Evolutionary conservation across 2,329 filamentous ascomycete species (phyloP).

Genomic region (Thelonectria rubi): DNA sequence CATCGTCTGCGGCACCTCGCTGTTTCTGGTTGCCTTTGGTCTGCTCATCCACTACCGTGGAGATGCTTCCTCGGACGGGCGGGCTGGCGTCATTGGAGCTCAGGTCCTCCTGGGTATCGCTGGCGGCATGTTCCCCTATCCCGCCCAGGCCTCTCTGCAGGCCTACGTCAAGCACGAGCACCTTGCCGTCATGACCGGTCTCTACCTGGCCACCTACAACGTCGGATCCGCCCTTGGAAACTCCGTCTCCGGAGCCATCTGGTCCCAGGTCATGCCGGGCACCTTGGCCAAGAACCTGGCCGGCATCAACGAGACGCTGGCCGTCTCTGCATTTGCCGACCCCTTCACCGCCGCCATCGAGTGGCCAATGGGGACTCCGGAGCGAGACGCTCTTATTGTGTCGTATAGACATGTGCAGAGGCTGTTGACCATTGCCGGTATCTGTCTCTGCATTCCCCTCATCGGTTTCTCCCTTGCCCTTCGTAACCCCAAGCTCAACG

Average conservation of each 20-base stretch:
- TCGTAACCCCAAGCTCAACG: conserved; percentile 57
- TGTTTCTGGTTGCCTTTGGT: conserved; percentile 73
- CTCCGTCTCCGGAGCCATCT: conserved; percentile 69
- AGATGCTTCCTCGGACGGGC: conserved; percentile 50
- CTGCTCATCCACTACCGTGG: conserved; percentile 72
- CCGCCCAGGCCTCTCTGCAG: conserved; percentile 57
- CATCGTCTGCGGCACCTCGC: conserved; percentile 66
- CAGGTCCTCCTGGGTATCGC: conserved; percentile 71
- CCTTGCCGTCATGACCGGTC: conserved; percentile 69
- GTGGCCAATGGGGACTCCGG: conserved; percentile 54
- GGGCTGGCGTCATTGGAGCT: conserved; percentile 68
- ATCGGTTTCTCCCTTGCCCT: conserved; percentile 54
- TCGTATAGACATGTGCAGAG: conserved; percentile 59
- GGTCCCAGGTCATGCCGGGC: conserved; percentile 65
- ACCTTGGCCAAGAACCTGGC: conserved; percentile 52
- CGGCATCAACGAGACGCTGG: conserved; percentile 51
- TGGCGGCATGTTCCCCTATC: conserved; percentile 68
- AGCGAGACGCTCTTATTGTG: conserved; percentile 54
- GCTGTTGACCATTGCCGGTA: conserved; percentile 58
- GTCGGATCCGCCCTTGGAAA: conserved; percentile 69
- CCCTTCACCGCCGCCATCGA: conserved; percentile 48
- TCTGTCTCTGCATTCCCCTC: conserved; percentile 59
- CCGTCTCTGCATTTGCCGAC: conserved; percentile 46
- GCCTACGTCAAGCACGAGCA: conserved; percentile 57
- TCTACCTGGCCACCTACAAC: conserved; percentile 71